Base-by-base conservation (phyloP, 306 rosid genomes). In the Cicer arietinum region DNA sequence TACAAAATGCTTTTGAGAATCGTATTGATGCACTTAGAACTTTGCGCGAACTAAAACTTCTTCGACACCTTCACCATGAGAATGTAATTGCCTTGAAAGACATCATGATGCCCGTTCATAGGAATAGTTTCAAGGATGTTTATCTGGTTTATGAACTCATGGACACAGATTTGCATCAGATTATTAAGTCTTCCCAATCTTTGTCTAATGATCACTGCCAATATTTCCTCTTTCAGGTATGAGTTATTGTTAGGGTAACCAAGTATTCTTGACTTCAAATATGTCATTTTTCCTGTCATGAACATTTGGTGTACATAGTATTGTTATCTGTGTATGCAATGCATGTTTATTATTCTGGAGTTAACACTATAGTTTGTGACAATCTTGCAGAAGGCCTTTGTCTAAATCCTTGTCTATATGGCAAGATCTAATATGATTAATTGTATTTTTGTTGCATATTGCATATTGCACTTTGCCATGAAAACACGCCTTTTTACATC, bases 161-260 rank as follows among this genome's bases (percentile, higher is more conserved):
- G 98, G 98, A 93, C 82, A 93, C 98, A 3, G 98, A 93, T 87
- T 90, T 93, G 63, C 97, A 93, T 79, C 98, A 91, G 84, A 91
- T 93, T 79, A 86, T 93, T 47, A 93, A 91, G 81, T 93, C 98
- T 46, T 87, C 98, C 7, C 98, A 91, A 64, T 61, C 93, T 4
- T 88, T 93, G 53, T 79, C 91, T 45, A 93, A 91, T 71, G 98
- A 93, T 56, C 98, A 93, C 82, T 91, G 92, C 77, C 98, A 89
- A 72, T 93, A 89, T 84, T 93, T 93, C 89, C 97, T 93, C 79
- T 88, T 93, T 83, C 98, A 93, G 98, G 98, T 93, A 81, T 60
- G 79, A 69, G 42, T 48, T 8, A 0, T 16, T 39, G 51, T 20
- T 66, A 10, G 64, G 41, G 16, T 50, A 51, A 63, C n/a, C 7